Conservation (phyloP, 768 basidiomycete species). For the Leccinellum albellum region DNA sequence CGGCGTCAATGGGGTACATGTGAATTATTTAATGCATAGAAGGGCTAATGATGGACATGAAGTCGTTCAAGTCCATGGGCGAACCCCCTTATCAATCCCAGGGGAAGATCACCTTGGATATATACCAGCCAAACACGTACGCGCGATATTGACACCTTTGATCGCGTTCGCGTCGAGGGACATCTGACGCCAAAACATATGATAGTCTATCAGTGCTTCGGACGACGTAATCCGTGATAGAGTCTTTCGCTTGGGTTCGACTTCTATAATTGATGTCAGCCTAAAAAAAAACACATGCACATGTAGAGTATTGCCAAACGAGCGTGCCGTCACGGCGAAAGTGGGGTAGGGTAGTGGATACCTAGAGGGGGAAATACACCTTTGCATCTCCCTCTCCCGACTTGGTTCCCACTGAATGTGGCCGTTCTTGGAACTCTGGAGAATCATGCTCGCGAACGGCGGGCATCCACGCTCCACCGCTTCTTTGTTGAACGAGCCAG, state of each 20-base stretch:
- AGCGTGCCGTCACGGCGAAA: background rate
- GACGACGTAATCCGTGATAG: slow-evolving; percentile 4
- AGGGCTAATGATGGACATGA: slow-evolving; percentile 9
- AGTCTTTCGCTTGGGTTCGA: slow-evolving; percentile 5
- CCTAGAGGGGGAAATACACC: slow-evolving; percentile 2
- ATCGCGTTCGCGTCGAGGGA: slow-evolving; percentile 7
- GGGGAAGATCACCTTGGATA: background rate
- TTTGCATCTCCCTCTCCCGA: slow-evolving; percentile 5
- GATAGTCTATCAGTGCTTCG: slow-evolving; percentile 1
- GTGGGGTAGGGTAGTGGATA: background rate
- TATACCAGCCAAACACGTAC: slow-evolving; percentile 9
- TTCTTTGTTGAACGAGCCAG: background rate
- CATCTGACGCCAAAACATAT: slow-evolving; percentile 6
- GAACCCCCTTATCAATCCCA: slow-evolving; percentile 1
- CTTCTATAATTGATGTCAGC: slow-evolving; percentile 7
- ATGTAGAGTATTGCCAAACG: background rate
- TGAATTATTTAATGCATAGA: slow-evolving; percentile 1
- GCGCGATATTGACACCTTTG: background rate
- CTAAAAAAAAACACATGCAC: background rate
- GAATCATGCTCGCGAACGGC: slow-evolving; percentile 1
- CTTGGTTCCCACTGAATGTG: background rate
- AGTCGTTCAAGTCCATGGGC: slow-evolving; percentile 11
- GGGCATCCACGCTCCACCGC: background rate
- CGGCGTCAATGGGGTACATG: slow-evolving; percentile 10
- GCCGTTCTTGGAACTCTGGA: background rate